phyloP scores from a whole-genome alignment of 345 rosid genomes.

The Schrenkiella parvula region DNA sequence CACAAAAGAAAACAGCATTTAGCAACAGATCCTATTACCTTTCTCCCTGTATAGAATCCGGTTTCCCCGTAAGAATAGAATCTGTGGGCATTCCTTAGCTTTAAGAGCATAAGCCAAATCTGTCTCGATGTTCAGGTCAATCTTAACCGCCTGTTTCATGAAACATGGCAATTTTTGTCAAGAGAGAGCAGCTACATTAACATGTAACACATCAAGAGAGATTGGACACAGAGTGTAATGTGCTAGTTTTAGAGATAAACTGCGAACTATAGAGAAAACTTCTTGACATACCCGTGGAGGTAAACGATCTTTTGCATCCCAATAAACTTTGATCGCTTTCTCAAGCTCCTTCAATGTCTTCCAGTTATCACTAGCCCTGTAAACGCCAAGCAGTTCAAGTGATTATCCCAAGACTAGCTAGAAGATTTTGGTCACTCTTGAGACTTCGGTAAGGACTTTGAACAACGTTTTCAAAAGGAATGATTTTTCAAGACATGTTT shows the following conservation, averaged over 20 bases:
- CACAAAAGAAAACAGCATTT: neutral
- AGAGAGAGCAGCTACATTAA: neutral
- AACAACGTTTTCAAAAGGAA: neutral
- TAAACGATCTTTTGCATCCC: slow-evolving; percentile 75
- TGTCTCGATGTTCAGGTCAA: slow-evolving; percentile 81
- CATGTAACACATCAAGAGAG: neutral
- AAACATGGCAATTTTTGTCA: neutral
- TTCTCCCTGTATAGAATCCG: slow-evolving; percentile 68
- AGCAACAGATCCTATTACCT: slow-evolving; percentile 38
- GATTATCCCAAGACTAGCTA: neutral
- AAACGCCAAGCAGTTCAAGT: neutral
- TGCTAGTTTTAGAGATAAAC: neutral
- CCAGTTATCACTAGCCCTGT: slow-evolving; percentile 86
- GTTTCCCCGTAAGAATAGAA: slow-evolving; percentile 73
- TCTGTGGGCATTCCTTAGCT: slow-evolving; percentile 75
- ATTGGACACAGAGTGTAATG: neutral
- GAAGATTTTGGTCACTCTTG: neutral
- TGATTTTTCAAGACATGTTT: neutral
- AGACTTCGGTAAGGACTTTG: neutral
- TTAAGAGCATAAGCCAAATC: slow-evolving; percentile 95
- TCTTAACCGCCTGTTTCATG: slow-evolving; percentile 65
- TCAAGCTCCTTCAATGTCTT: slow-evolving; percentile 83
- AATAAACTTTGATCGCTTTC: slow-evolving; percentile 73
- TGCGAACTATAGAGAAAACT: neutral
- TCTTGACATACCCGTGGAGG: slow-evolving; percentile 72